phyloP scores from a whole-genome alignment of 805 yeast species.

The Schwanniomyces polymorphus region DNA sequence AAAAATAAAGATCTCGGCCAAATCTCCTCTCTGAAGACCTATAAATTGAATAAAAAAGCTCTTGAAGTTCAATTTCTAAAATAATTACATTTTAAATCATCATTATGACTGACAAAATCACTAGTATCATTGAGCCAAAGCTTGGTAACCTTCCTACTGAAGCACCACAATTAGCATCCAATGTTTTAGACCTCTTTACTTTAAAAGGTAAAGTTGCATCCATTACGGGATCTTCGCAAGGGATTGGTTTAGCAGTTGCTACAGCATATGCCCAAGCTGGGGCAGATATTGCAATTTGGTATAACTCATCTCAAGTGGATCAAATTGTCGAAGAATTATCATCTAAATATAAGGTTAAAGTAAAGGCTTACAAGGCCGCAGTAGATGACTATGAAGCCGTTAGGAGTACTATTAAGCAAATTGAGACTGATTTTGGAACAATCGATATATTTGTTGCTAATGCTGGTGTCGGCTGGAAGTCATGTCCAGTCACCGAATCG shows the following conservation, averaged over 20 bases:
- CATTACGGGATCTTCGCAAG: constrained; percentile 82
- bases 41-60: not conserved
- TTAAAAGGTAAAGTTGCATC: constrained; percentile 82
- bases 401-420: constrained; percentile 46
- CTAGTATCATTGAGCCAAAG: not conserved
- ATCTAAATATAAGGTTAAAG: constrained; percentile 57
- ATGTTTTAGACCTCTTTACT: constrained; percentile 69
- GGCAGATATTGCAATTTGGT: constrained; percentile 64
- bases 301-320: constrained; percentile 52
- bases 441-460: constrained; percentile 86
- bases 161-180: constrained; percentile 50
- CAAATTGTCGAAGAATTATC: constrained; percentile 60
- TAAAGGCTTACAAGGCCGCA: constrained; percentile 64
- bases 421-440: constrained; percentile 69
- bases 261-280: constrained; percentile 86
- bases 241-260: constrained; percentile 81
- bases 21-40: not conserved
- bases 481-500: constrained; percentile 49
- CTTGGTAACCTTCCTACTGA: constrained; percentile 50
- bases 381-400: constrained; percentile 53
- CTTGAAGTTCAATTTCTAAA: not conserved
- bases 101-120: not conserved
- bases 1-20: not conserved
- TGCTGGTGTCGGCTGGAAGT: constrained; percentile 87
- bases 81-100: too few relatives aligned